phyloP scores from a whole-genome alignment of 768 basidiomycete species.

The Pleurotus djamor region DNA sequence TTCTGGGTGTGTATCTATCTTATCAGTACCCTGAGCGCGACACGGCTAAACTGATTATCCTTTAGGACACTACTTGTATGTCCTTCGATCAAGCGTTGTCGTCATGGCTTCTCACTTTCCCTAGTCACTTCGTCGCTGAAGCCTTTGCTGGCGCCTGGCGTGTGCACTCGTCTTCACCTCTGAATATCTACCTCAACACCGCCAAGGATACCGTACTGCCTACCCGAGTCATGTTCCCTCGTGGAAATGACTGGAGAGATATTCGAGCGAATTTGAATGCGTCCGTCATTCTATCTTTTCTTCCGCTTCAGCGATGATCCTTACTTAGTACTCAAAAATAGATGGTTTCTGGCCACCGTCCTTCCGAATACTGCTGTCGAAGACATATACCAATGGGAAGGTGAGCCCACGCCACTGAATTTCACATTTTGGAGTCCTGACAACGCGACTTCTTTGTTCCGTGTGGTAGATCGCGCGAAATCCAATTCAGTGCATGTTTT shows the following conservation, averaged over 20 bases:
- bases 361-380: constrained; percentile 2
- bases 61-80: constrained; percentile 7
- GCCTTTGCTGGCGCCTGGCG: constrained; percentile 6
- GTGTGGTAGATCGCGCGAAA: neutral
- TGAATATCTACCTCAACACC: neutral
- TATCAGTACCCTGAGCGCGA: neutral
- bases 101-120: neutral
- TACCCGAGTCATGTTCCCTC: neutral
- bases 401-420: neutral
- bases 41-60: neutral
- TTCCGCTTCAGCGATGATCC: neutral
- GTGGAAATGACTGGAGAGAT: constrained; percentile 6
- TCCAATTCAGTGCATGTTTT: constrained; percentile 1
- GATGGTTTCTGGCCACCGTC: constrained; percentile 4
- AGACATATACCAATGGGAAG: constrained; percentile 7
- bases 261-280: neutral
- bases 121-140: constrained; percentile 6
- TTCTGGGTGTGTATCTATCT: neutral
- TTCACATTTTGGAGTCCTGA: neutral
- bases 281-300: neutral
- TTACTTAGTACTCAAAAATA: neutral
- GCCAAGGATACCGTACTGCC: neutral
- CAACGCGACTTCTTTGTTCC: neutral
- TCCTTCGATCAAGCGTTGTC: neutral
- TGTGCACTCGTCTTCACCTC: neutral